Conservation (phyloP, 2,329 filamentous ascomycete genomes). For the Fusarium oxysporum region DNA sequence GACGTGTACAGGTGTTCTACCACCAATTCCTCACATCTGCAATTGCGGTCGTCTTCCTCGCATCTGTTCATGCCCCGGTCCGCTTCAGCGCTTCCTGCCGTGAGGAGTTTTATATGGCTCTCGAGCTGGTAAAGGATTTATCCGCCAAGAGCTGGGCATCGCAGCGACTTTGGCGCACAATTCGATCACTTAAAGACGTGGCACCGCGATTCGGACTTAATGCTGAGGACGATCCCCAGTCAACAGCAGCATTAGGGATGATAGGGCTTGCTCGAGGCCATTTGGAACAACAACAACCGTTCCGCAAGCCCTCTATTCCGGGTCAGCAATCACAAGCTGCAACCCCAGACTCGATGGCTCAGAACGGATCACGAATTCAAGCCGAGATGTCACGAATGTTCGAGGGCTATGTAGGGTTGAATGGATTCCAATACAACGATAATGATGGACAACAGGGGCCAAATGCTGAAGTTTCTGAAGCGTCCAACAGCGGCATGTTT, state of each 20-base stretch:
- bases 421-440: constrained; percentile 49
- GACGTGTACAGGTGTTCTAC: constrained; percentile 79
- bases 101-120: constrained; percentile 82
- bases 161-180: constrained; percentile 78
- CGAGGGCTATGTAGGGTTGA: constrained; percentile 54
- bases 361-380: constrained; percentile 64
- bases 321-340: constrained; percentile 39
- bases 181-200: constrained; percentile 76
- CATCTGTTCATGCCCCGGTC: constrained; percentile 79
- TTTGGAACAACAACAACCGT: constrained; percentile 45
- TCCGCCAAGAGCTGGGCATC: constrained; percentile 78
- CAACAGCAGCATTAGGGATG: constrained; percentile 65
- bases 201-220: constrained; percentile 75
- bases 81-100: constrained; percentile 76
- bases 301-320: constrained; percentile 47
- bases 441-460: constrained; percentile 44
- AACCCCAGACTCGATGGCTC: constrained; percentile 41
- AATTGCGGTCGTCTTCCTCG: constrained; percentile 80
- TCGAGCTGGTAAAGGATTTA: constrained; percentile 79
- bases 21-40: constrained; percentile 83
- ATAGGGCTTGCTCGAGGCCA: constrained; percentile 62
- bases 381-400: constrained; percentile 65
- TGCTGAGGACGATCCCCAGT: constrained; percentile 61
- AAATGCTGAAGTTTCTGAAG: constrained; percentile 42
- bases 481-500: constrained; percentile 39